Conservation (phyloP, 139 green algal genomes). For the Chlamydomonas applanata region DNA sequence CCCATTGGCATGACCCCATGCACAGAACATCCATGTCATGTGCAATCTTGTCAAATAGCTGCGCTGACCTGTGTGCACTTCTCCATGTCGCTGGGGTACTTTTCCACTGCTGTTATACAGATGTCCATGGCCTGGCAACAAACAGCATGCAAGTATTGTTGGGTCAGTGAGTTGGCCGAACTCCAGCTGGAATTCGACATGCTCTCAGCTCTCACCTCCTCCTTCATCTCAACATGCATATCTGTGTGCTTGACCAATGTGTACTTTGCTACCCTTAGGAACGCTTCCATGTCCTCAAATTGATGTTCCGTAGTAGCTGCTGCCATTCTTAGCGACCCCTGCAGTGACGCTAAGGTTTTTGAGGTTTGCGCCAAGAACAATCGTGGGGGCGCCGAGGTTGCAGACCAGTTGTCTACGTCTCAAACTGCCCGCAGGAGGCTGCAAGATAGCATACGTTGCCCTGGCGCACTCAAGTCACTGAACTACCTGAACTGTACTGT, state of each 20-base stretch:
- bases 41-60: too few species aligned
- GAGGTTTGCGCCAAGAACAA: too few species aligned
- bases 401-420: not conserved
- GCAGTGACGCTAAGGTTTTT: too few species aligned
- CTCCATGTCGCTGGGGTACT: conserved; percentile 73
- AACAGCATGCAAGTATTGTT: not conserved
- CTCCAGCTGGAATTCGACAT: not conserved
- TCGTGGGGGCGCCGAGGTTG: not conserved
- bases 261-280: conserved; percentile 70
- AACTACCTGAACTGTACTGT: not conserved
- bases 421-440: not conserved
- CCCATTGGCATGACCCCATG: not conserved
- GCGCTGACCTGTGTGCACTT: conserved; percentile 79
- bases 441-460: too few species aligned
- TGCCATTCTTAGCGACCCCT: not conserved
- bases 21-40: too few species aligned
- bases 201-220: conserved; percentile 47
- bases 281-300: conserved; percentile 64
- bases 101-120: conserved; percentile 80
- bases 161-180: too few species aligned
- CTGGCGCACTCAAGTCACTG: not conserved
- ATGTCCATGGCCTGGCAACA: conserved; percentile 67
- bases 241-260: conserved; percentile 79
- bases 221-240: conserved; percentile 81
- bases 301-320: conserved; percentile 20